Conservation (phyloP, 192 early-diverging fungal genomes). For the Podila horticola region DNA sequence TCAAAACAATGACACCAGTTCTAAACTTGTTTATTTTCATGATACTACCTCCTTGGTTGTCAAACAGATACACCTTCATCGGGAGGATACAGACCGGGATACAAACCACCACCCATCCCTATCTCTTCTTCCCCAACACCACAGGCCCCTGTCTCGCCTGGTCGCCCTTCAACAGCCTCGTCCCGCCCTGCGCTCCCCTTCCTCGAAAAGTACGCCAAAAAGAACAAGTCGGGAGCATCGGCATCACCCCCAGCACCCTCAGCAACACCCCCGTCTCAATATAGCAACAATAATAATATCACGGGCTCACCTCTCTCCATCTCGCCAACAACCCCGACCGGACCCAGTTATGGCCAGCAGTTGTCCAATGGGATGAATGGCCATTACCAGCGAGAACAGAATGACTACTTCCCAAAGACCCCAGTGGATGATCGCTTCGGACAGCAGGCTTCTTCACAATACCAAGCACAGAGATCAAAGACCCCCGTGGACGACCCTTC, state of each 20-base stretch:
- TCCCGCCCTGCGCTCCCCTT: slow-evolving; percentile 46
- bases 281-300: slow-evolving; percentile 13
- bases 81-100: slow-evolving; percentile 45
- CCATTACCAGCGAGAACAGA: slow-evolving; percentile 46
- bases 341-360: slow-evolving; percentile 44
- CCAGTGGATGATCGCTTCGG: neutral
- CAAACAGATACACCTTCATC: slow-evolving; percentile 14
- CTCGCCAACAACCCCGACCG: slow-evolving; percentile 53
- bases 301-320: slow-evolving; percentile 51
- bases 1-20: no score
- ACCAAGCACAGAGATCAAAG: neutral
- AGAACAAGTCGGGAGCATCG: slow-evolving; percentile 33
- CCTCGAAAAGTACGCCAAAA: slow-evolving; percentile 55
- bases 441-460: slow-evolving; percentile 1
- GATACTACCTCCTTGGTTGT: no score
- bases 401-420: slow-evolving; percentile 44
- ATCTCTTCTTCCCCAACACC: slow-evolving; percentile 9
- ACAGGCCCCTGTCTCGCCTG: slow-evolving; percentile 23
- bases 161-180: slow-evolving; percentile 32
- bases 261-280: slow-evolving; percentile 10
- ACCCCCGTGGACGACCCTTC: slow-evolving; percentile 34
- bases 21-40: slow-evolving; percentile 1
- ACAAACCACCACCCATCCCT: slow-evolving; percentile 47
- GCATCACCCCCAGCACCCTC: slow-evolving; percentile 11
- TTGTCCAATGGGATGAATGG: slow-evolving; percentile 30